A percentile compares a stretch with the other conserved stretches of the same genome.
These are phyloP conservation scores for Candida vaughaniae DNA, from an alignment of 805 yeast species.

Conservation along the genomic window DNA sequence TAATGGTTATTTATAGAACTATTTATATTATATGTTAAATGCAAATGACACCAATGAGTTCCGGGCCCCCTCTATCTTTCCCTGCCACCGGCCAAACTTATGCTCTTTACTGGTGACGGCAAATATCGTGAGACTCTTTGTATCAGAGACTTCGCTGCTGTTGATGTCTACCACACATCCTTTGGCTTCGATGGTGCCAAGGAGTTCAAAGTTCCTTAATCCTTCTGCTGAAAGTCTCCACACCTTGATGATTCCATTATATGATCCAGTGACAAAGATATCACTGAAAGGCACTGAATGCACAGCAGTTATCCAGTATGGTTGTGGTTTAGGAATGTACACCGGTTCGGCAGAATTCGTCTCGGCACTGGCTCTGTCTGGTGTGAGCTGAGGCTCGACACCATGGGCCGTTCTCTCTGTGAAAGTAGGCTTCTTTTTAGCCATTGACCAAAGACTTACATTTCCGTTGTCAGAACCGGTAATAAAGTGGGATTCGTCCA, in stretches of 20 bases:
- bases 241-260: constrained; percentile 71
- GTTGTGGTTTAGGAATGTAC: constrained; percentile 71
- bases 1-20: constrained; percentile 20
- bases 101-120: constrained; percentile 83
- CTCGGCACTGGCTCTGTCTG: constrained; percentile 42
- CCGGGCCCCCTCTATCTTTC: constrained; percentile 53
- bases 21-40: constrained; percentile 23
- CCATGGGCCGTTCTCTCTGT: constrained; percentile 80
- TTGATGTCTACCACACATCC: constrained; percentile 73
- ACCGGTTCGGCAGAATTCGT: constrained; percentile 46
- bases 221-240: constrained; percentile 71
- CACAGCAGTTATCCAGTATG: constrained; percentile 83
- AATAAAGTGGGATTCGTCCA: constrained; percentile 88
- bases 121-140: constrained; percentile 48
- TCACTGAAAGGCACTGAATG: constrained; percentile 84
- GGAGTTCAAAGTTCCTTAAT: constrained; percentile 54
- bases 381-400: constrained; percentile 45
- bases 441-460: constrained; percentile 83
- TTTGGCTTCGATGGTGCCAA: constrained; percentile 60
- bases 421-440: constrained; percentile 83
- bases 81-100: constrained; percentile 83
- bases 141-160: constrained; percentile 51
- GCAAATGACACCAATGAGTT: constrained; percentile 56
- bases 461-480: constrained; percentile 96
- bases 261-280: constrained; percentile 83